phyloP scores from a whole-genome alignment of 169 alveolate species.

The Plasmodium blacklocki region DNA sequence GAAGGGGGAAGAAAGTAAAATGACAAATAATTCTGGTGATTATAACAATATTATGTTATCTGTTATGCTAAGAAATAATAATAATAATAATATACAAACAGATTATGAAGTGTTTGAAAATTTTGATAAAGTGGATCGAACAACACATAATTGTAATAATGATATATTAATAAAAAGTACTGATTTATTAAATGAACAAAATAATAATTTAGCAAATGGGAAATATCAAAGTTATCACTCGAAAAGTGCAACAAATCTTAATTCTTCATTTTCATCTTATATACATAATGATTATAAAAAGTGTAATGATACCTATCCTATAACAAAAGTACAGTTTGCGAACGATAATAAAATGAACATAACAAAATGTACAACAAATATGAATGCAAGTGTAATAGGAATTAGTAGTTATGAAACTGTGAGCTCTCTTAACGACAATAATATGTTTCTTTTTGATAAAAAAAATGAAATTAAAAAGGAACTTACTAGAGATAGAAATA shows the following conservation, averaged over 20 bases:
- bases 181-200: too few relatives aligned
- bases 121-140: too few relatives aligned
- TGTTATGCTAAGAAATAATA: too few relatives aligned
- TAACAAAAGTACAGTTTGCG: background rate
- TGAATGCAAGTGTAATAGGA: background rate
- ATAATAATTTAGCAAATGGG: background rate
- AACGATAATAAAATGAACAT: background rate
- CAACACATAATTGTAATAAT: too few relatives aligned
- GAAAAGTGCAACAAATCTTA: background rate
- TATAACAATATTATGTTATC: too few relatives aligned
- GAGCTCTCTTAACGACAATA: constrained; percentile 7
- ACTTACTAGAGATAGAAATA: too few relatives aligned
- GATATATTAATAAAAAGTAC: too few relatives aligned
- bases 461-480: background rate
- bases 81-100: too few relatives aligned
- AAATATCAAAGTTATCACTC: background rate
- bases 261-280: background rate
- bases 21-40: too few relatives aligned
- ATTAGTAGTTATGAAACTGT: constrained; percentile 16
- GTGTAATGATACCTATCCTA: background rate
- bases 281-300: background rate
- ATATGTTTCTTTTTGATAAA: background rate
- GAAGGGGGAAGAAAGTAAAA: too few relatives aligned
- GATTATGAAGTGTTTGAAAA: too few relatives aligned
- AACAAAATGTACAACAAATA: background rate